Conservation (phyloP, 2,329 filamentous ascomycete genomes). For the Fusarium graminum region DNA sequence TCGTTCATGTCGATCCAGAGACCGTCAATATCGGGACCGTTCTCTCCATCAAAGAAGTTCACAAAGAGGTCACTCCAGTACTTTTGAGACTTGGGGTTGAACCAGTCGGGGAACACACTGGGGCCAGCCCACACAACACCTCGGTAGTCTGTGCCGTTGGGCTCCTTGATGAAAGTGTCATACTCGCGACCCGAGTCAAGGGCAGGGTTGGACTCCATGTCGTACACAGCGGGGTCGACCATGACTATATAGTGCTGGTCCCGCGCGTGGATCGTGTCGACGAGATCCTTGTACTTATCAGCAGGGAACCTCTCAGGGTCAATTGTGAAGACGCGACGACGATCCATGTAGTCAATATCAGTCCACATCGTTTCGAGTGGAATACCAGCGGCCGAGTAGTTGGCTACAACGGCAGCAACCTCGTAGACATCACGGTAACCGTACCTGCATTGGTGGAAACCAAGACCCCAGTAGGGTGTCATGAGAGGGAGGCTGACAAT, state of each 20-base stretch:
- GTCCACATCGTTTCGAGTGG: slow-evolving; percentile 71
- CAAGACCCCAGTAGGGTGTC: slow-evolving; percentile 74
- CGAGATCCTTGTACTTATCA: slow-evolving; percentile 72
- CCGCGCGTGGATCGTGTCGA: slow-evolving; percentile 73
- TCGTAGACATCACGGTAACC: slow-evolving; percentile 74
- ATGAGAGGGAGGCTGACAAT: slow-evolving; percentile 69
- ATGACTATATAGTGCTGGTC: slow-evolving; percentile 81
- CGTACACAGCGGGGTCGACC: slow-evolving; percentile 78
- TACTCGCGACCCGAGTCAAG: slow-evolving; percentile 56
- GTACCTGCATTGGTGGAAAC: slow-evolving; percentile 73
- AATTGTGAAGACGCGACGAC: slow-evolving; percentile 65
- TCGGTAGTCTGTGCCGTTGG: slow-evolving; percentile 67
- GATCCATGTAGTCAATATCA: slow-evolving; percentile 57
- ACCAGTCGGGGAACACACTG: slow-evolving; percentile 82
- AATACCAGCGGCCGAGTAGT: slow-evolving; percentile 74
- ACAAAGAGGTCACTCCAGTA: slow-evolving; percentile 79
- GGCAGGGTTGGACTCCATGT: slow-evolving; percentile 58
- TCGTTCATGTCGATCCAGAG: slow-evolving; percentile 80
- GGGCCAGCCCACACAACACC: slow-evolving; percentile 85
- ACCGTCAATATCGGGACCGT: slow-evolving; percentile 79
- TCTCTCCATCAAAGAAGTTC: slow-evolving; percentile 71
- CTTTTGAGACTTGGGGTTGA: slow-evolving; percentile 69
- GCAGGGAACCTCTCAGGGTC: slow-evolving; percentile 75
- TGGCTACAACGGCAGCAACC: slow-evolving; percentile 75
- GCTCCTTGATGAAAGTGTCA: slow-evolving; percentile 62